A percentile compares a stretch with the other conserved stretches of the same genome.
phyloP scores from a whole-genome alignment of 192 early-diverging fungal genomes.

The Umbelopsis sp. region DNA sequence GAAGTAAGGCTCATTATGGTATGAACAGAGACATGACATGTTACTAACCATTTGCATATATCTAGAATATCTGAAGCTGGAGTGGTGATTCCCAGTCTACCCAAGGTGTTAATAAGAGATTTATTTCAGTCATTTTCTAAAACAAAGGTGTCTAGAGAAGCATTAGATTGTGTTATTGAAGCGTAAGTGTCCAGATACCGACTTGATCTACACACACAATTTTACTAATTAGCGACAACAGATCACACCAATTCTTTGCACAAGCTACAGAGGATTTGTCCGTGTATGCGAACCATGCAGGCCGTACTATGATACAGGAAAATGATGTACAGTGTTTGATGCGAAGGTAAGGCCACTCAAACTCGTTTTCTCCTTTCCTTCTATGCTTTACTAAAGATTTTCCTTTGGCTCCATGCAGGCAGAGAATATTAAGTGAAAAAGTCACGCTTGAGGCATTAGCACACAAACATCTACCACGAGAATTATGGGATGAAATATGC shows the following conservation, averaged over 20 bases:
- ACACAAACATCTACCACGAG: conserved; percentile 39
- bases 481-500: conserved; percentile 38
- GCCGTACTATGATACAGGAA: conserved; percentile 42
- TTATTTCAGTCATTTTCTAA: conserved; percentile 38
- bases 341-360: conserved; percentile 31
- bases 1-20: neutral
- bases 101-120: conserved; percentile 36
- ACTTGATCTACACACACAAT: too few relatives aligned
- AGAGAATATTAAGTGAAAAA: conserved; percentile 37
- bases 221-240: neutral
- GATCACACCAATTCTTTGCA: conserved; percentile 44
- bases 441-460: conserved; percentile 40
- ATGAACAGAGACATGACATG: neutral
- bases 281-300: conserved; percentile 44
- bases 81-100: conserved; percentile 35
- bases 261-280: conserved; percentile 41
- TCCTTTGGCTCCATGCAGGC: conserved; percentile 18
- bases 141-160: conserved; percentile 38
- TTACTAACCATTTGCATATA: neutral
- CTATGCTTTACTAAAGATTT: too few relatives aligned
- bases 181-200: conserved; percentile 27
- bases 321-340: conserved; percentile 41
- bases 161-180: conserved; percentile 43
- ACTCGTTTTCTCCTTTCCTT: neutral
- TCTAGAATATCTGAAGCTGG: conserved; percentile 35